Evolutionary conservation across 2,329 filamentous ascomycete genomes (phyloP).

Genomic region (Ascochyta clinopodiicola): DNA sequence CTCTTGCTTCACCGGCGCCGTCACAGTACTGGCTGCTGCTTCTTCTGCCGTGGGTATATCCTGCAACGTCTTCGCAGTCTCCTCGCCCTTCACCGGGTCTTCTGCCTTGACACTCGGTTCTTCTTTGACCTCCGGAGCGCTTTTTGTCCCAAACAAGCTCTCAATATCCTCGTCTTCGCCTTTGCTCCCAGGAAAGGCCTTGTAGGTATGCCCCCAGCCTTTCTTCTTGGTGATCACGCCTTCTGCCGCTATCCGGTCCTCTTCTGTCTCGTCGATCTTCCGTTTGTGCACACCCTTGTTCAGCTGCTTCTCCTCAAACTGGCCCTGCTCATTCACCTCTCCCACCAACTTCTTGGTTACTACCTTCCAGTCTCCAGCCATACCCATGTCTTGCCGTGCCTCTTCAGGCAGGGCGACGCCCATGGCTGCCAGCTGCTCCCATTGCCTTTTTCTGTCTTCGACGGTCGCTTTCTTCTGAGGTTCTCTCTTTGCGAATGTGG

Average conservation of each 20-base stretch:
- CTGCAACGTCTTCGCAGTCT: slow-evolving; percentile 23
- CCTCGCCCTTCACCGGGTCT: slow-evolving; percentile 22
- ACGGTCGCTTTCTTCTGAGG: slow-evolving; percentile 58
- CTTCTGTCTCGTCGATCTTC: slow-evolving; percentile 65
- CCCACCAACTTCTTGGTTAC: slow-evolving; percentile 59
- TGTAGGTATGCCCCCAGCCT: slow-evolving; percentile 56
- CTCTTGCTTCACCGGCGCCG: slow-evolving; percentile 26
- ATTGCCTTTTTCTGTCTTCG: slow-evolving; percentile 79
- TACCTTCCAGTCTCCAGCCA: slow-evolving; percentile 87
- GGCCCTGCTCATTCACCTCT: slow-evolving; percentile 53
- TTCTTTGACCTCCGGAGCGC: slow-evolving; percentile 51
- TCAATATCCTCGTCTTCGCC: slow-evolving; percentile 69
- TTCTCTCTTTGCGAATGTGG: slow-evolving; percentile 42
- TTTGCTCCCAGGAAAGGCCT: slow-evolving; percentile 52
- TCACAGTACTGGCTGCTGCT: slow-evolving; percentile 27
- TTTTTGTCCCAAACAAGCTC: slow-evolving; percentile 57
- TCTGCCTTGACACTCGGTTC: slow-evolving; percentile 44
- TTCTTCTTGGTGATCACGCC: slow-evolving; percentile 51
- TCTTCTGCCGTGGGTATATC: slow-evolving; percentile 40
- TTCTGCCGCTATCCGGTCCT: slow-evolving; percentile 65
- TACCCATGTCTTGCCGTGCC: slow-evolving; percentile 79
- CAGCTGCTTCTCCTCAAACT: slow-evolving; percentile 51
- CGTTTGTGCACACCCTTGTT: slow-evolving; percentile 69
- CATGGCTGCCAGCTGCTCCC: slow-evolving; percentile 85
- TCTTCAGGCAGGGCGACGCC: slow-evolving; percentile 84